Percentiles rank a stretch among this genome's conserved stretches.
These are phyloP conservation scores for Boletus semigastroideus DNA, from an alignment of 1,284 basidiomycete genomes.

Conservation along the genomic window DNA sequence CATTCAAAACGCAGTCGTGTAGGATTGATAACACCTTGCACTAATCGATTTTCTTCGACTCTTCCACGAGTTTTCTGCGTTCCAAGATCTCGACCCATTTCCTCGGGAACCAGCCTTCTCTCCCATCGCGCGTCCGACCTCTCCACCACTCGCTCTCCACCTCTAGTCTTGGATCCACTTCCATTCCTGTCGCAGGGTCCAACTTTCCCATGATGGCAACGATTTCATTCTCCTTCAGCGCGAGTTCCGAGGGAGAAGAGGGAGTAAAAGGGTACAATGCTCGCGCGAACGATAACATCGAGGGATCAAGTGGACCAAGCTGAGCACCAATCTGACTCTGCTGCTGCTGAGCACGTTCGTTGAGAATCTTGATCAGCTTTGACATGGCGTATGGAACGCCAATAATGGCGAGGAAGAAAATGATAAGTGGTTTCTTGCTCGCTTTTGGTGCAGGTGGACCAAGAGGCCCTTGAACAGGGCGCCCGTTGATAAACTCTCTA, in stretches of 20 bases:
- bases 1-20: not conserved
- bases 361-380: constrained; percentile 81
- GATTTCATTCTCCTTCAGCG: constrained; percentile 88
- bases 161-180: constrained; percentile 71
- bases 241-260: constrained; percentile 69
- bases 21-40: not conserved
- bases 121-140: constrained; percentile 90
- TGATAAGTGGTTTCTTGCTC: constrained; percentile 86
- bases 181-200: constrained; percentile 66
- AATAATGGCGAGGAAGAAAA: constrained; percentile 95
- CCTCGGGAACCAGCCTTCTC: constrained; percentile 95
- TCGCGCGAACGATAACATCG: constrained; percentile 83
- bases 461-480: constrained; percentile 55
- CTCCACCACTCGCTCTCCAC: constrained; percentile 93
- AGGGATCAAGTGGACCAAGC: constrained; percentile 67
- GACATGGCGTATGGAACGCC: constrained; percentile 96
- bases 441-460: constrained; percentile 53
- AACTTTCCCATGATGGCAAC: constrained; percentile 89
- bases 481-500: constrained; percentile 65
- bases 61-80: constrained; percentile 36
- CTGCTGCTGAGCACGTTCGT: constrained; percentile 58
- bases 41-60: constrained; percentile 44
- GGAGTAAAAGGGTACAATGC: constrained; percentile 6
- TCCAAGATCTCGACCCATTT: constrained; percentile 84
- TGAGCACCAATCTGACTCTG: constrained; percentile 36